Percentiles rank a stretch among this genome's conserved stretches.
Evolutionary conservation across 2,329 filamentous ascomycete genomes (phyloP).

Genomic region (Neofusicoccum kwambonambiense): DNA sequence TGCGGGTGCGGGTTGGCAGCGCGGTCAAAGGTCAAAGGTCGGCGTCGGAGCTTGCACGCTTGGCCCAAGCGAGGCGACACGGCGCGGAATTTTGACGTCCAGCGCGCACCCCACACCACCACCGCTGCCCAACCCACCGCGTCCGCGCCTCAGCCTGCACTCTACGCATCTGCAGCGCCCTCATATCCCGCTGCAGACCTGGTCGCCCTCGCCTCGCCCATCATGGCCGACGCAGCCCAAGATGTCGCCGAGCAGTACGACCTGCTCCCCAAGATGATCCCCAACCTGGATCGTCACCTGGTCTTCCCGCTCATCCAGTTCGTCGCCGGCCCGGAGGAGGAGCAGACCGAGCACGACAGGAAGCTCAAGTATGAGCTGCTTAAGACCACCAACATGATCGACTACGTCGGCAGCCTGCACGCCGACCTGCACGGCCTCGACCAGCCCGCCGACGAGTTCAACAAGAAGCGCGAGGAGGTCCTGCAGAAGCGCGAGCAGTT

Average conservation of each 20-base stretch:
- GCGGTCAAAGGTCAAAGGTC: not conserved
- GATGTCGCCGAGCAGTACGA: constrained; percentile 70
- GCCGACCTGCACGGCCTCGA: constrained; percentile 81
- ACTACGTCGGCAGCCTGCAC: constrained; percentile 91
- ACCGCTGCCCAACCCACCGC: constrained; percentile 21
- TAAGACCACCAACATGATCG: constrained; percentile 98
- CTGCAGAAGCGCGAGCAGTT: constrained; percentile 77
- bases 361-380: constrained; percentile 90
- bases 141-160: constrained; percentile 1
- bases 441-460: constrained; percentile 78
- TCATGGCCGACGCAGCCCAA: constrained; percentile 39
- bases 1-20: not conserved
- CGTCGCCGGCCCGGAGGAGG: constrained; percentile 76
- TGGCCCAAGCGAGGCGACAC: constrained; percentile 18
- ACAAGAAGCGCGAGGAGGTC: constrained; percentile 85
- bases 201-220: constrained; percentile 19
- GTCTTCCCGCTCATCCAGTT: constrained; percentile 97
- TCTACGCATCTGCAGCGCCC: constrained; percentile 13
- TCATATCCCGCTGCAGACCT: not conserved
- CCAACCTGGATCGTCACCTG: constrained; percentile 90
- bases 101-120: constrained; percentile 12
- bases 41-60: not conserved
- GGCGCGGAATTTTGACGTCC: constrained; percentile 19
- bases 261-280: constrained; percentile 84
- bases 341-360: constrained; percentile 70